Evolutionary conservation across 495 filamentous ascomycete species (phyloP).

Genomic region (Cairneyella variabilis): DNA sequence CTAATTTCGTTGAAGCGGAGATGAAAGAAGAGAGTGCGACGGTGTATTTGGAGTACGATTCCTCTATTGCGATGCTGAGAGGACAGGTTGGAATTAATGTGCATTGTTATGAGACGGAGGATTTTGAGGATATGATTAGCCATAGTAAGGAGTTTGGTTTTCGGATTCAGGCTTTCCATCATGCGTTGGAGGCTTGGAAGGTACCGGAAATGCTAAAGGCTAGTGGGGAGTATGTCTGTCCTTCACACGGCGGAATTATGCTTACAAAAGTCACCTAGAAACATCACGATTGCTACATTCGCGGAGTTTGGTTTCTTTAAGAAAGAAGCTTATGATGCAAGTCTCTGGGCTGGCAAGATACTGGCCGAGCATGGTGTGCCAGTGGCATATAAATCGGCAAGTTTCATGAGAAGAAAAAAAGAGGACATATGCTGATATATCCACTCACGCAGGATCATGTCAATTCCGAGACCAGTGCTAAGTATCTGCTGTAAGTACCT

Average conservation of each 20-base stretch:
- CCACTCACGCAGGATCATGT: slow-evolving; percentile 33
- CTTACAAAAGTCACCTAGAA: slow-evolving; percentile 10
- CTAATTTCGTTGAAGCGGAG: slow-evolving; percentile 10
- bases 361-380: slow-evolving; percentile 55
- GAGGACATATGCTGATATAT: not conserved
- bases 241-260: not conserved
- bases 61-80: slow-evolving; percentile 52
- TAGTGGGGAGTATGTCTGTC: slow-evolving; percentile 30
- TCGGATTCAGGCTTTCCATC: slow-evolving; percentile 57
- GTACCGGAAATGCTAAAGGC: slow-evolving; percentile 54
- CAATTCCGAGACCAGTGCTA: slow-evolving; percentile 34
- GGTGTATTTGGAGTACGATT: slow-evolving; percentile 54
- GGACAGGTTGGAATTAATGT: slow-evolving; percentile 60
- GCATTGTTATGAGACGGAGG: slow-evolving; percentile 63
- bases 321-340: slow-evolving; percentile 55
- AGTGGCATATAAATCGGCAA: slow-evolving; percentile 42
- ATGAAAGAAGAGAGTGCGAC: slow-evolving; percentile 11
- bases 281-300: slow-evolving; percentile 51
- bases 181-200: slow-evolving; percentile 57
- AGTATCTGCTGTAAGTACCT: slow-evolving; percentile 36
- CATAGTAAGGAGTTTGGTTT: slow-evolving; percentile 66
- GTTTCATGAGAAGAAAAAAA: not conserved
- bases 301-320: slow-evolving; percentile 64
- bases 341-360: slow-evolving; percentile 56
- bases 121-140: slow-evolving; percentile 58